These are phyloP conservation scores for Xerocomus potaroensis DNA, from an alignment of 768 basidiomycete species.

Conservation along the genomic window DNA sequence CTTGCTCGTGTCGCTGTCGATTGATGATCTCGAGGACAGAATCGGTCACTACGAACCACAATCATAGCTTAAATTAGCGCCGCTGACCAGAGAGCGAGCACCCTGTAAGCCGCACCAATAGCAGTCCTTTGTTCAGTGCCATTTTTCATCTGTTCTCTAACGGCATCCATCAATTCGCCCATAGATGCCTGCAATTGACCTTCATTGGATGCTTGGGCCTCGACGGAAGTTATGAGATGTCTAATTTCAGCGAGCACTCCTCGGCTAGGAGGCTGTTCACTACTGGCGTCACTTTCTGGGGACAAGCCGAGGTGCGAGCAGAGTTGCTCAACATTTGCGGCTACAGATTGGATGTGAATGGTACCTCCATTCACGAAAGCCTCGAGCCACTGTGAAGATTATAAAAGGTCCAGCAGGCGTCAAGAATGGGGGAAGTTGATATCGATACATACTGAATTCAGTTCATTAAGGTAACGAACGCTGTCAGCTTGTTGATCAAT, in stretches of 20 bases:
- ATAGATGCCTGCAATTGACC: conserved; percentile 32
- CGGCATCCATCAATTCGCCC: conserved; percentile 34
- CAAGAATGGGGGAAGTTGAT: background rate
- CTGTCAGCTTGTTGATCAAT: conserved; percentile 69
- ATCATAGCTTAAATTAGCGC: conserved; percentile 6
- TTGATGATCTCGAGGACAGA: conserved; percentile 60
- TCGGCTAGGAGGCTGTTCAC: conserved; percentile 7
- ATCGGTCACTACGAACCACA: conserved; percentile 44
- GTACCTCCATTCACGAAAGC: conserved; percentile 76
- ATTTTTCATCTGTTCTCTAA: conserved; percentile 39
- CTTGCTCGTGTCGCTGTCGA: conserved; percentile 69
- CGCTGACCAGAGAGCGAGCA: conserved; percentile 3
- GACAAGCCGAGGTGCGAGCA: conserved; percentile 47
- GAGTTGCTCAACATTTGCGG: conserved; percentile 56
- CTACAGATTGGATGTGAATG: conserved; percentile 61
- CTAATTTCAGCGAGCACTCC: conserved; percentile 36
- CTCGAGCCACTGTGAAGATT: conserved; percentile 65
- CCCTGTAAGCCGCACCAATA: conserved; percentile 30
- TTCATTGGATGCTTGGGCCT: conserved; percentile 29
- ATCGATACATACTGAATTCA: conserved; percentile 52
- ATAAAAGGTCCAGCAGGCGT: background rate
- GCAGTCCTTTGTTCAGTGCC: conserved; percentile 39
- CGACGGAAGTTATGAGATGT: conserved; percentile 32
- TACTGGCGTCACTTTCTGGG: conserved; percentile 16
- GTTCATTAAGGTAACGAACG: conserved; percentile 72